phyloP scores from a whole-genome alignment of 345 rosid genomes.

The Eucalyptus shirleyi region DNA sequence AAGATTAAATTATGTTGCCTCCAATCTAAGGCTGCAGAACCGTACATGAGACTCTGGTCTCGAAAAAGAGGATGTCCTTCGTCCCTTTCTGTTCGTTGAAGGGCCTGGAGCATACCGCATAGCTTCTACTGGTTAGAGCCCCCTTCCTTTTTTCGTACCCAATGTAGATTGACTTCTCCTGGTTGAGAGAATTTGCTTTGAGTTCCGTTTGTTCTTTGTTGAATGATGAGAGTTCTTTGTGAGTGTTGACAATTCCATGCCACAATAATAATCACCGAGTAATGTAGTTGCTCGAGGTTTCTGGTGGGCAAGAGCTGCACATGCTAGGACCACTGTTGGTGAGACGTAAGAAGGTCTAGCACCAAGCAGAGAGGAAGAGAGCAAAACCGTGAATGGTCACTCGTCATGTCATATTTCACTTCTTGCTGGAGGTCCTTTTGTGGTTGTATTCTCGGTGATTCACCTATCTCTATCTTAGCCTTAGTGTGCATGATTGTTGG shows the following conservation, averaged over 20 bases:
- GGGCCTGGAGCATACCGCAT: slow-evolving; percentile 61
- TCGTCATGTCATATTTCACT: neutral
- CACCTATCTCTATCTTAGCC: neutral
- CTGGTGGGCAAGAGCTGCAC: neutral
- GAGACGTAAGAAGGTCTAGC: neutral
- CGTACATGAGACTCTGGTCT: slow-evolving; percentile 65
- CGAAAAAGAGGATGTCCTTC: slow-evolving; percentile 60
- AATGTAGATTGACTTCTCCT: neutral
- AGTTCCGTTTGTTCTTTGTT: neutral
- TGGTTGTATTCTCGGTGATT: neutral
- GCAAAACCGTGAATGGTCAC: neutral
- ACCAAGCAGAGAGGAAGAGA: neutral
- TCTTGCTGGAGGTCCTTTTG: neutral
- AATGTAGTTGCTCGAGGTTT: neutral
- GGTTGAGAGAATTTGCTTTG: neutral
- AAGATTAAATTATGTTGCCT: slow-evolving; percentile 94
- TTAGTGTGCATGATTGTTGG: neutral
- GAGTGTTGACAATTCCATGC: neutral
- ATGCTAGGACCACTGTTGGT: neutral
- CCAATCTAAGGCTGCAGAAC: slow-evolving; percentile 81
- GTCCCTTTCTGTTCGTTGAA: slow-evolving; percentile 73
- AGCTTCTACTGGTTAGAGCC: slow-evolving; percentile 66
- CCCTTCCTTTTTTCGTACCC: neutral
- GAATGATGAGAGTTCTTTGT: neutral
- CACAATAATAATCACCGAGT: neutral